These are phyloP conservation scores for Thinopyrum elongatum DNA, from an alignment of 176 grass and related monocot species.

Conservation along the genomic window DNA sequence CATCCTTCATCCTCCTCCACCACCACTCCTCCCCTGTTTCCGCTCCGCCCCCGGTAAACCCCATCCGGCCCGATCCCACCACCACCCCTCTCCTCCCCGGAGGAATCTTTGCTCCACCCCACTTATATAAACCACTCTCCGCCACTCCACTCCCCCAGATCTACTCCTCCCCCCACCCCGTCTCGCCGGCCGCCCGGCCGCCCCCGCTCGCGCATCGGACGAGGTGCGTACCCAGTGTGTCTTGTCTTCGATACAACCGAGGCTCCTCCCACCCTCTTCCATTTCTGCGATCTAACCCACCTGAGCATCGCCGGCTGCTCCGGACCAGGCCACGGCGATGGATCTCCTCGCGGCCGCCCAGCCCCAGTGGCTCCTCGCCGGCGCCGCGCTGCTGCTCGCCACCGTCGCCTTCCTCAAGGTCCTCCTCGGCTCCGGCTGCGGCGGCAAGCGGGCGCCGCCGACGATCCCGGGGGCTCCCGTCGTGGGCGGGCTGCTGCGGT, in stretches of 20 bases:
- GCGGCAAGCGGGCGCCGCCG: conserved; percentile 59
- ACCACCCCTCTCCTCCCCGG: not conserved
- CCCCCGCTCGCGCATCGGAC: not conserved
- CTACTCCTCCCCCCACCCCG: not conserved
- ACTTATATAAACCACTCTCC: conserved; percentile 2
- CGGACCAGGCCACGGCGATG: conserved; percentile 26
- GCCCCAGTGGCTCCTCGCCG: conserved; percentile 37
- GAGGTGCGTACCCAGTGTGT: not conserved
- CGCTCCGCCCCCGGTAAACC: conserved; percentile 21
- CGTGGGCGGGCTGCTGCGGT: conserved; percentile 69
- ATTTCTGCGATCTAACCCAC: conserved; percentile 5
- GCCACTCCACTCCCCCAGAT: conserved; percentile 1
- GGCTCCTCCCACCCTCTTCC: not conserved
- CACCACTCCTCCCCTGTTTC: not conserved
- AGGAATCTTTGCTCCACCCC: not conserved
- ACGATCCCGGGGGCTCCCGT: conserved; percentile 52
- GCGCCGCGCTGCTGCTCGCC: conserved; percentile 45
- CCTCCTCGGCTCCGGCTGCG: conserved; percentile 18
- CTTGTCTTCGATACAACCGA: conserved; percentile 20
- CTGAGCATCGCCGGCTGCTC: too few relatives aligned
- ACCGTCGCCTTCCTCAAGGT: conserved; percentile 57
- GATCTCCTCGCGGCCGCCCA: conserved; percentile 57
- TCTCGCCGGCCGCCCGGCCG: not conserved
- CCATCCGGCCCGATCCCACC: not conserved
- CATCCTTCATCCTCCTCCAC: not conserved